These are phyloP conservation scores for Citrus maxima DNA, from an alignment of 345 rosid species.

Conservation along the genomic window DNA sequence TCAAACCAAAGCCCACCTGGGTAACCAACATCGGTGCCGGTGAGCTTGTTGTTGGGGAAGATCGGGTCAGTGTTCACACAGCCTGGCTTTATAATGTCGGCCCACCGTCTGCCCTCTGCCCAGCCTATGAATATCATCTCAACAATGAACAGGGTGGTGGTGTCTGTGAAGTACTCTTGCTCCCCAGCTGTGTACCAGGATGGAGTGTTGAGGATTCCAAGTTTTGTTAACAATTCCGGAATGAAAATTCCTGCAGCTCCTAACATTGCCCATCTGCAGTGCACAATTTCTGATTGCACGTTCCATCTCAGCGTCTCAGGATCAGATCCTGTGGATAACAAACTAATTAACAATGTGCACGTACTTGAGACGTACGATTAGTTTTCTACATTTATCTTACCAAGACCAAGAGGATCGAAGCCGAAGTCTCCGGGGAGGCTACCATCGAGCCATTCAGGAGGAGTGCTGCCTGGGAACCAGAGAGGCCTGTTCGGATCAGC, in stretches of 20 bases:
- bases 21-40: constrained; percentile 95
- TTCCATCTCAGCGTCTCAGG: constrained; percentile 93
- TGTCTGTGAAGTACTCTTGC: constrained; percentile 84
- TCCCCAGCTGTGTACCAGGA: constrained; percentile 95
- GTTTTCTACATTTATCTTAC: constrained; percentile 30
- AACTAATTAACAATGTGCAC: not conserved
- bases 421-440: constrained; percentile 98
- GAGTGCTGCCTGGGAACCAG: constrained; percentile 98
- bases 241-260: constrained; percentile 97
- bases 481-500: constrained; percentile 89
- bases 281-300: constrained; percentile 82
- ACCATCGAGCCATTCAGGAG: constrained; percentile 98
- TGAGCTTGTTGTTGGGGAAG: constrained; percentile 96
- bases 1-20: constrained; percentile 99
- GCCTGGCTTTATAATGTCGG: constrained; percentile 92
- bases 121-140: constrained; percentile 88
- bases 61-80: constrained; percentile 93
- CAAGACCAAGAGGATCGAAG: constrained; percentile 92
- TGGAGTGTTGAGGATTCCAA: constrained; percentile 86
- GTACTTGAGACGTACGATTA: no score
- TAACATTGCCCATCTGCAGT: constrained; percentile 98
- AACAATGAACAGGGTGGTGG: constrained; percentile 74
- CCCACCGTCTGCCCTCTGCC: constrained; percentile 99
- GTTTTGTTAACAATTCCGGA: constrained; percentile 86
- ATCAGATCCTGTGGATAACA: constrained; percentile 59